Evolutionary conservation across 805 yeast species (phyloP).

Genomic region (Candida namnaoensis): DNA sequence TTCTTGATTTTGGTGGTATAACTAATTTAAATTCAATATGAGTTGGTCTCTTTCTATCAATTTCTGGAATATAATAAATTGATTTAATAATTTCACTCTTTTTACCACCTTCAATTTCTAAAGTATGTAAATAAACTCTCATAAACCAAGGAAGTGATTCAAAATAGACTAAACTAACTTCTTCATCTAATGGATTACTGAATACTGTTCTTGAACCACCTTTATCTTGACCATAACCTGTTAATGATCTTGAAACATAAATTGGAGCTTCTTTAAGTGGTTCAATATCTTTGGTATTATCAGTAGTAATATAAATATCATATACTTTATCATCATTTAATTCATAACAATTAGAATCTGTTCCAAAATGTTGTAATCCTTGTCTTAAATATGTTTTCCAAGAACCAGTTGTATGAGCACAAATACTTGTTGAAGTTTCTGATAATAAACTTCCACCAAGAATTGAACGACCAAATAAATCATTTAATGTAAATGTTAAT

Average conservation of each 20-base stretch:
- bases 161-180: conserved; percentile 50
- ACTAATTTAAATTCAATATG: conserved; percentile 63
- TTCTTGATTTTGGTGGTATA: conserved; percentile 56
- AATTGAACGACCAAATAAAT: conserved; percentile 63
- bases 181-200: conserved; percentile 48
- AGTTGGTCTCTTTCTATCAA: conserved; percentile 73
- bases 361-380: conserved; percentile 20
- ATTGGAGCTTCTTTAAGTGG: conserved; percentile 49
- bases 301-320: conserved; percentile 26
- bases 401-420: conserved; percentile 31
- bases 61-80: conserved; percentile 64
- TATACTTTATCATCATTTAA: conserved; percentile 15
- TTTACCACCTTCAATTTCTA: conserved; percentile 24
- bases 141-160: conserved; percentile 93
- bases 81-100: conserved; percentile 34
- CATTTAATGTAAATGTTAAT: conserved; percentile 43
- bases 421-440: conserved; percentile 29
- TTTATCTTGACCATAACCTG: conserved; percentile 85
- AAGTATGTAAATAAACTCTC: conserved; percentile 70
- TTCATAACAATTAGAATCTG: conserved; percentile 28
- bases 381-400: conserved; percentile 38
- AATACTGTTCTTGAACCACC: conserved; percentile 84
- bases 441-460: conserved; percentile 58
- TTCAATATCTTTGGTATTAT: conserved; percentile 33
- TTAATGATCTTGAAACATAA: conserved; percentile 71